Evolutionary conservation across 306 rosid genomes (phyloP).

Genomic region (Vigna mungo): DNA sequence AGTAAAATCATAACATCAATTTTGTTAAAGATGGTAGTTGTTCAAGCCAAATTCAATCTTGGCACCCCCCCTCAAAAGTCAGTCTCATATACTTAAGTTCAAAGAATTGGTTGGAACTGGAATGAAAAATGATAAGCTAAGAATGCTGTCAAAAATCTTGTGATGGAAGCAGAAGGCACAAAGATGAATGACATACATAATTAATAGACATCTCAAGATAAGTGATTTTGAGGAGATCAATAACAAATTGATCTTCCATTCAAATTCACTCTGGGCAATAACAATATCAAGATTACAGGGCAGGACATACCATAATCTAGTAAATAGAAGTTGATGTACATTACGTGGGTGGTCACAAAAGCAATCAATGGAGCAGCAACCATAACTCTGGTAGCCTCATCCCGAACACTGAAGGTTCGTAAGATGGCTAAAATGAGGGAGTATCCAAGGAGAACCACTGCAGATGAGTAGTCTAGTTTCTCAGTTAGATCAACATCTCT

Average conservation of each 20-base stretch:
- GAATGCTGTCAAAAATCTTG: not conserved
- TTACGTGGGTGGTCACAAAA: constrained; percentile 71
- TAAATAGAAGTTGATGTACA: constrained; percentile 71
- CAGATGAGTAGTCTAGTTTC: constrained; percentile 84
- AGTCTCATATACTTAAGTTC: not conserved
- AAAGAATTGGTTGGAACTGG: not conserved
- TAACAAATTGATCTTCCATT: not conserved
- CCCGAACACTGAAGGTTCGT: constrained; percentile 65
- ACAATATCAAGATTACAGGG: constrained; percentile 22
- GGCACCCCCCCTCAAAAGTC: not conserved
- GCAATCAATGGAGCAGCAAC: constrained; percentile 80
- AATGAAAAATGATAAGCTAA: not conserved
- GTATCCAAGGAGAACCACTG: constrained; percentile 77
- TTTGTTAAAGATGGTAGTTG: not conserved
- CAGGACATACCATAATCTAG: constrained; percentile 73
- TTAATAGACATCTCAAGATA: constrained; percentile 13
- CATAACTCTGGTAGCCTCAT: constrained; percentile 79
- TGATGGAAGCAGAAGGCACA: not conserved
- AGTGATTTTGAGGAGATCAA: not conserved
- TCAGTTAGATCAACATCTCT: constrained; percentile 83
- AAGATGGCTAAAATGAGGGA: constrained; percentile 74
- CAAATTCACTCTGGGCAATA: not conserved
- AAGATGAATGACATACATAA: constrained; percentile 8
- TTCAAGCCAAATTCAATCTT: constrained; percentile 22
- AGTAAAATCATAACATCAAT: not conserved